Base-by-base conservation (phyloP, 1,139 yeast species). In the Yamadazyma triangularis region DNA sequence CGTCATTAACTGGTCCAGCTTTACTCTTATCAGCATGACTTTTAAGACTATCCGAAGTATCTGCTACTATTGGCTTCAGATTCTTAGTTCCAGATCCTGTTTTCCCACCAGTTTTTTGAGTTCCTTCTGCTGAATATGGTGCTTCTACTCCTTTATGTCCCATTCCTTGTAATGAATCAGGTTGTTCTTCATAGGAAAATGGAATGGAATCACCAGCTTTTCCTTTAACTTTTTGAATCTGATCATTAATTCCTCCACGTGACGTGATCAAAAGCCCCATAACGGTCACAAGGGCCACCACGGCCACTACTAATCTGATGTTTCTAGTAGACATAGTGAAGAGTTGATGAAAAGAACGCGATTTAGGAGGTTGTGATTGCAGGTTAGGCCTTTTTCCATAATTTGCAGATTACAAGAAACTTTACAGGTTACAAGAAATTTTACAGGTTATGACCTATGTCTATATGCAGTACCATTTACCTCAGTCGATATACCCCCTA, bases 221-320 rank as follows among this genome's bases (percentile, higher is more conserved):
- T 16, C 57, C 55, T 32, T 54, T 57, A 18, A 54, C 54, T 22
- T 51, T 46, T 32, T 52, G 61, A 23, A 54, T 38, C 13, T 58
- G 48, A 24, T 43, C 43, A 11, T 55, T 43, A 31, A 60, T 40
- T 28, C 63, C 42, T 33, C 48, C 48, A 32, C 55, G 60, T 13
- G 68, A 53, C n/a, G 62, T 40, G 15, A 59, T 58, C 30, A 67
- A 55, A 39, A 65, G 58, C n/a, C 56, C 56, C 24, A 65, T 53
- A 23, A 66, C 47, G 25, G 56, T 49, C 32, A 67, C 48, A 13
- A 66, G 45, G 15, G 64, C 63, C 31, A 63, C 42, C 10, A 60
- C 57, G 4, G 65, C 59, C 4, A 62, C 43, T 13, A 59, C 35
- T 34, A 66, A 55, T 29, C 73, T 59, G 27, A 63, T 35, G 41